Conservation (phyloP, 805 yeast species). For the Wickerhamiella cacticola region DNA sequence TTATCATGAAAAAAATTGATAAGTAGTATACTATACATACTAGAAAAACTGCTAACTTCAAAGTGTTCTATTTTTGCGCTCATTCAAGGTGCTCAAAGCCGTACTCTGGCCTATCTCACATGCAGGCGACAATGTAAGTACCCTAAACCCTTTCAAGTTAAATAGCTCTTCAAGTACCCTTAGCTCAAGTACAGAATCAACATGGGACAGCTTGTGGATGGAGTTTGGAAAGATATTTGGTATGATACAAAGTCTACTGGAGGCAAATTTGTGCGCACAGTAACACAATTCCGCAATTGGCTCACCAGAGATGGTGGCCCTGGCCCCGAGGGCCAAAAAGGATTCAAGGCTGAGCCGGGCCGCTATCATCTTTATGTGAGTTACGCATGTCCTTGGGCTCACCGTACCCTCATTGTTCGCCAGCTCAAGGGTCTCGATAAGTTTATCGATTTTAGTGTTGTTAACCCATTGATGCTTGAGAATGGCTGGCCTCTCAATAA, state of each 20-base stretch:
- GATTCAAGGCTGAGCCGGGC: constrained; percentile 57
- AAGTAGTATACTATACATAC: too few species aligned
- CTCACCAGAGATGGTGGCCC: constrained; percentile 16
- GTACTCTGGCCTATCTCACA: too few species aligned
- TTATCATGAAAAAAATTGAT: too few species aligned
- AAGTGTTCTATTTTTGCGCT: too few species aligned
- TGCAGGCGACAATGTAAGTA: too few species aligned
- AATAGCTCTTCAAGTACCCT: too few species aligned
- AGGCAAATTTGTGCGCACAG: constrained; percentile 22
- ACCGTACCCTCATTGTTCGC: constrained; percentile 64
- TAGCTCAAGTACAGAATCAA: background rate
- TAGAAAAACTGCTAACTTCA: too few species aligned
- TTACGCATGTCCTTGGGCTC: constrained; percentile 94
- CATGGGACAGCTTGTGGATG: constrained; percentile 24
- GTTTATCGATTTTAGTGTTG: constrained; percentile 48
- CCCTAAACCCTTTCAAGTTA: too few species aligned
- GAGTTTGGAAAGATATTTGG: constrained; percentile 25
- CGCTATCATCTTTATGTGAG: constrained; percentile 85
- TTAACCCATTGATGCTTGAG: constrained; percentile 80
- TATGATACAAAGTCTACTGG: constrained; percentile 24
- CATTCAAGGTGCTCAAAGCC: too few species aligned
- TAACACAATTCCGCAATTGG: constrained; percentile 21
- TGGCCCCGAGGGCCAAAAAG: constrained; percentile 15
- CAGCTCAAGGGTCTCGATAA: constrained; percentile 54
- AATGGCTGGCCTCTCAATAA: constrained; percentile 79